Evolutionary conservation across 805 yeast genomes (phyloP).

Genomic region (Cyberlindnera euphorbiiphila): DNA sequence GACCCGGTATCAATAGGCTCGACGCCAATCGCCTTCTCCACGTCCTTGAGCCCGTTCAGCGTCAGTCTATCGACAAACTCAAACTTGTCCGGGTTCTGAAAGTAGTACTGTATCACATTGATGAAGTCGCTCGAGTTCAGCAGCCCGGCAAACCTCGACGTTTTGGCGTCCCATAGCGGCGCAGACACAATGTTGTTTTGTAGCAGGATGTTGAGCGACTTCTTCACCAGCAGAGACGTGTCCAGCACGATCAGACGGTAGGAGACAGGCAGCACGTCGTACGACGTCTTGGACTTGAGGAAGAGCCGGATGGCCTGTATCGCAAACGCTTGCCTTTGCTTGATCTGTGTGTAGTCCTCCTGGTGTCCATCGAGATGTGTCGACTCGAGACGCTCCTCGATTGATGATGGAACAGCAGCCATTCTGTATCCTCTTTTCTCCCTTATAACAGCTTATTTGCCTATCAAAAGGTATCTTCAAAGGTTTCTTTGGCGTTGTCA

Average conservation of each 20-base stretch:
- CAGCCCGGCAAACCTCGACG: conserved; percentile 89
- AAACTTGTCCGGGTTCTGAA: conserved; percentile 82
- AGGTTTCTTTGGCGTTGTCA: no score
- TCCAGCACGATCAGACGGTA: conserved; percentile 91
- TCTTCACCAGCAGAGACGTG: conserved; percentile 83
- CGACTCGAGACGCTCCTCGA: conserved; percentile 24
- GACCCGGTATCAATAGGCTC: conserved; percentile 81
- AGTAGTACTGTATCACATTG: conserved; percentile 91
- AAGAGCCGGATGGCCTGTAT: conserved; percentile 79
- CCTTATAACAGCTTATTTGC: no score
- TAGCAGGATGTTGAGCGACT: conserved; percentile 80
- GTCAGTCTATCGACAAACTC: conserved; percentile 84
- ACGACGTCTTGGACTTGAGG: conserved; percentile 85
- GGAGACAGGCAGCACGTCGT: conserved; percentile 94
- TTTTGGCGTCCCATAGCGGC: conserved; percentile 91
- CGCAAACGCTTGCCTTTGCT: conserved; percentile 54
- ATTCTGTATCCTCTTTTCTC: background rate
- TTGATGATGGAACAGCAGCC: conserved; percentile 21
- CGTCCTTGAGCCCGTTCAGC: conserved; percentile 77
- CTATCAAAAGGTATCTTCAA: no score
- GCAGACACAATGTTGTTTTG: conserved; percentile 96
- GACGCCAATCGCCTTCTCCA: conserved; percentile 84
- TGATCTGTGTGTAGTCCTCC: conserved; percentile 9
- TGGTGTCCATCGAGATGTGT: conserved; percentile 23
- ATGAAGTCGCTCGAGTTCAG: conserved; percentile 90